A percentile compares a stretch with the other conserved stretches of the same genome.
These are phyloP conservation scores for Solanum appendiculatum DNA, from an alignment of 257 asterid species.

Conservation along the genomic window DNA sequence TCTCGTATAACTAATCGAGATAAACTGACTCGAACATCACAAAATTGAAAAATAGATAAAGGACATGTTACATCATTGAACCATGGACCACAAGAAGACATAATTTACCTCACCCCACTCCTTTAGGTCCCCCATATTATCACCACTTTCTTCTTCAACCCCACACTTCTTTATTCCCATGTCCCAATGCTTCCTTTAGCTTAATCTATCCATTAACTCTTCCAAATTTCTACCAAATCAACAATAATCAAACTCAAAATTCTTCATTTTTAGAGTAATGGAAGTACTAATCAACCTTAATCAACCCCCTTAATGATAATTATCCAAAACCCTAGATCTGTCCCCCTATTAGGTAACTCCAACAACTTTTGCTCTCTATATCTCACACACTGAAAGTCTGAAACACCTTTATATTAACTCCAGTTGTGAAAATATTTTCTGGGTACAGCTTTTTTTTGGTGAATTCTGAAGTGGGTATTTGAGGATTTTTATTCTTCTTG, in stretches of 20 bases:
- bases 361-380: not conserved
- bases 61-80: not conserved
- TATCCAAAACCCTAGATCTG: conserved; percentile 92
- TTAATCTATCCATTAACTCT: conserved; percentile 1
- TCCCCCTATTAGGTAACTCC: conserved; percentile 11
- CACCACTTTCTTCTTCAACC: not conserved
- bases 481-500: not conserved
- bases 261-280: not conserved
- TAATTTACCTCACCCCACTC: not conserved
- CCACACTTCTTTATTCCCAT: conserved; percentile 24
- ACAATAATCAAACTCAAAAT: not conserved
- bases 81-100: not conserved
- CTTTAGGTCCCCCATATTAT: not conserved
- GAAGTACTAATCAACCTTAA: not conserved
- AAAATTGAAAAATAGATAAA: too few species aligned
- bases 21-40: not conserved
- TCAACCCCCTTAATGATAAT: not conserved
- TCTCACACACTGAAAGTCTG: not conserved
- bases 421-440: conserved; percentile 12
- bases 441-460: conserved; percentile 27
- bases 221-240: not conserved
- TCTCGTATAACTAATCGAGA: not conserved
- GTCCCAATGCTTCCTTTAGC: conserved; percentile 43
- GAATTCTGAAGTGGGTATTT: conserved; percentile 4
- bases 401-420: not conserved